Percentiles rank a stretch among this genome's conserved stretches.
Evolutionary conservation across 192 early-diverging fungal genomes (phyloP).

Genomic region (Coemansia sp.): DNA sequence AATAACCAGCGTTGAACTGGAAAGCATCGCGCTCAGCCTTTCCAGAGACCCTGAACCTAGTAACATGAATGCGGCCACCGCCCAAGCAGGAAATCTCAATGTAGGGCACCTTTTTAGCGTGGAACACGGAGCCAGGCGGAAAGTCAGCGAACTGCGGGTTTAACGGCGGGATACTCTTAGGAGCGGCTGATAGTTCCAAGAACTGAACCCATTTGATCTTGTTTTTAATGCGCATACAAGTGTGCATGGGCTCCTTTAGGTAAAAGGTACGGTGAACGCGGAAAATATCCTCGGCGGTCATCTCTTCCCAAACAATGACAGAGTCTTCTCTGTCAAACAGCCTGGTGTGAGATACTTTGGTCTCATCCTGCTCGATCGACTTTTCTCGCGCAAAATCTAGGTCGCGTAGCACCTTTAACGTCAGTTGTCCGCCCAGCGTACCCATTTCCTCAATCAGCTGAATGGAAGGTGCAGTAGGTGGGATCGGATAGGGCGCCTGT

Average conservation of each 20-base stretch:
- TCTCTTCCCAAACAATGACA: conserved; percentile 62
- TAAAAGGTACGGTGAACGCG: conserved; percentile 70
- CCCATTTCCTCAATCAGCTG: conserved; percentile 26
- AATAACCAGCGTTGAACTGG: conserved; percentile 41
- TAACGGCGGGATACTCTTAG: conserved; percentile 12
- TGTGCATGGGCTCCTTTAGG: conserved; percentile 20
- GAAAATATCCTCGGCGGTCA: conserved; percentile 66
- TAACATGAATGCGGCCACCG: conserved; percentile 35
- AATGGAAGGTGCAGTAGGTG: neutral
- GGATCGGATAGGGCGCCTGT: conserved; percentile 50
- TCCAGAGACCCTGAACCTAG: conserved; percentile 28
- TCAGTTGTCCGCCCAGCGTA: conserved; percentile 20
- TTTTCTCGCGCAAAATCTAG: conserved; percentile 43
- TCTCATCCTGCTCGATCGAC: conserved; percentile 66
- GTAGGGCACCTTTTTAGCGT: conserved; percentile 26
- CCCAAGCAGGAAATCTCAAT: conserved; percentile 40
- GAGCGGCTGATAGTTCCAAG: conserved; percentile 17
- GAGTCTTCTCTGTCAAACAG: conserved; percentile 66
- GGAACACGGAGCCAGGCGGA: conserved; percentile 26
- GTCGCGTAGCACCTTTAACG: conserved; percentile 20
- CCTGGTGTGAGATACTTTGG: conserved; percentile 66
- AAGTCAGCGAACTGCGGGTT: conserved; percentile 12
- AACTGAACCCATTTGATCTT: conserved; percentile 34
- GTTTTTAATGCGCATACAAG: conserved; percentile 44
- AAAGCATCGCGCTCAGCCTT: conserved; percentile 27